Base-by-base conservation (phyloP, 768 basidiomycete genomes). In the Phaffia australis region DNA sequence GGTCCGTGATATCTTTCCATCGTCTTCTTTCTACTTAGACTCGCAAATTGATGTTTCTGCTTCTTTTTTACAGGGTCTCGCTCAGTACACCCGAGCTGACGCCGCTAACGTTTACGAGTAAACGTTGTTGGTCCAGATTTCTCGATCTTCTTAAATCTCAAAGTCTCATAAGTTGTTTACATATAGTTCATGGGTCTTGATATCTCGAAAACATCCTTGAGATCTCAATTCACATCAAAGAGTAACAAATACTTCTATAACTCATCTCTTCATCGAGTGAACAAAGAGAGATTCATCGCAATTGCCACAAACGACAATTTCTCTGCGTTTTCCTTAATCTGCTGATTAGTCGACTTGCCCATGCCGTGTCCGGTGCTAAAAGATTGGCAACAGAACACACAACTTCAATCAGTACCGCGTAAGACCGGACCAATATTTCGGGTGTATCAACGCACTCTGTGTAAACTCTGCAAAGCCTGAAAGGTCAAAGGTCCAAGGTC, bases 71-170 rank as follows among this genome's bases (percentile, higher is more conserved):
- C 63, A 23, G 49, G 64, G 64, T 47, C 63, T 69, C 42, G 67
- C 67, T 32, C 67, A 69, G 63, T 69, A 69, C 67, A 69, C 67
- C 27, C 62, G 59, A 46, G 54, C 57, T 48, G 49, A 49, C 23
- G 62, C 63, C 62, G 9, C 42, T 19, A 57, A 63, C 63, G 56
- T 64, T 47, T 69, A 69, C 67, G 67, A 69, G 57, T 69, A 64
- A 69, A 61, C 57, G 23, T 49, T 19, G 50, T 11, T 29, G 19
- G 56, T 19, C 7, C 16, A 8, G 3, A 7, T 29, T 57, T 7
- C 8, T 57, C 5, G 27, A 57, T 57, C 11, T 29, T 29, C 56
- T 57, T 27, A 29, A 29, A 54, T 27, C 21, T 27, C 21, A 4
- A n/a, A 27, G 52, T 54, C 4, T 54, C 52, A 27, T n/a, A 4